Evolutionary conservation across 495 filamentous ascomycete species (phyloP).

Genomic region (Delitschia confertaspora): DNA sequence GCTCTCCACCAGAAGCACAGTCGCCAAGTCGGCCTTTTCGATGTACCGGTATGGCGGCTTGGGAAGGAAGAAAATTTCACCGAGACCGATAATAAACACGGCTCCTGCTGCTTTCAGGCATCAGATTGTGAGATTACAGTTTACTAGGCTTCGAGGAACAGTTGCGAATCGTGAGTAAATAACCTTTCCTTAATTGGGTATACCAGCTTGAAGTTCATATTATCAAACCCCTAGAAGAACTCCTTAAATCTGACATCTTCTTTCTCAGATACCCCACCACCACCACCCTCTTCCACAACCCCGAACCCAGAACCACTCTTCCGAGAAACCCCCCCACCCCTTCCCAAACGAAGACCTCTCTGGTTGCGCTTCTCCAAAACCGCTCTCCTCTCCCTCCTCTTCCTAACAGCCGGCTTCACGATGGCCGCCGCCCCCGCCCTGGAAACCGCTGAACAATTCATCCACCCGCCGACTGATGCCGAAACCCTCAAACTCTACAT

Average conservation of each 20-base stretch:
- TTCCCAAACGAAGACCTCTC: conserved; percentile 1
- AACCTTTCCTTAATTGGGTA: too few relatives aligned
- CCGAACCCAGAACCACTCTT: not conserved
- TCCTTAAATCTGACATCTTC: too few relatives aligned
- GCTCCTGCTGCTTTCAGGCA: not conserved
- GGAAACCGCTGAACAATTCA: conserved; percentile 33
- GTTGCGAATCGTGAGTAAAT: too few relatives aligned
- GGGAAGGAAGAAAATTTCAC: conserved; percentile 12
- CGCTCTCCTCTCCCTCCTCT: conserved; percentile 2
- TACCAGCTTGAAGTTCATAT: too few relatives aligned
- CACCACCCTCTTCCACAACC: not conserved
- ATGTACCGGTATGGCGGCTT: not conserved
- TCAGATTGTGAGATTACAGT: not conserved
- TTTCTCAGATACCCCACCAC: too few relatives aligned
- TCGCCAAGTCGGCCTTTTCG: conserved; percentile 16
- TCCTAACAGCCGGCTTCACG: conserved; percentile 41
- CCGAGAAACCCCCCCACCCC: conserved; percentile 1
- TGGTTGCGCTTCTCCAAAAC: not conserved
- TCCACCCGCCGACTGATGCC: conserved; percentile 52
- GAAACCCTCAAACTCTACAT: conserved; percentile 61
- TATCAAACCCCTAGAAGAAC: too few relatives aligned
- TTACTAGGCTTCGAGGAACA: too few relatives aligned
- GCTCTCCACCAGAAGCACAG: not conserved
- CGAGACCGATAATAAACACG: conserved; percentile 1
- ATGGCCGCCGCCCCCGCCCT: conserved; percentile 46